Percentiles rank a stretch among this genome's conserved stretches.
These are phyloP conservation scores for Ophiobolus disseminans DNA, from an alignment of 2,329 filamentous ascomycete species.

Conservation along the genomic window DNA sequence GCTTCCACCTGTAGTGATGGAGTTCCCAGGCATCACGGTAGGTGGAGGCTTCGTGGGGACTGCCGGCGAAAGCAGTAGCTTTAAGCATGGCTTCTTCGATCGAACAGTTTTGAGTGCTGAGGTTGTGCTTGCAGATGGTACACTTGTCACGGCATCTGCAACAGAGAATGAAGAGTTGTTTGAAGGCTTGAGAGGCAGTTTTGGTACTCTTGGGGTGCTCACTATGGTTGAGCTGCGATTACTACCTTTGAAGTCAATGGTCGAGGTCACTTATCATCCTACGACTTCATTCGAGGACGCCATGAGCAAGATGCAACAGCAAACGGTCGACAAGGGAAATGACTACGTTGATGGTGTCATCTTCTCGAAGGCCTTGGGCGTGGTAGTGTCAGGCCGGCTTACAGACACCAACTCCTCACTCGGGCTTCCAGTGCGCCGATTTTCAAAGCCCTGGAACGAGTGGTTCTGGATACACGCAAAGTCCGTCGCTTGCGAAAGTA, in stretches of 20 bases:
- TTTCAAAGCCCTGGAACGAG: conserved; percentile 66
- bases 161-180: conserved; percentile 62
- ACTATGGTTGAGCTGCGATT: conserved; percentile 67
- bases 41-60: conserved; percentile 73
- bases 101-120: conserved; percentile 67
- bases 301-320: conserved; percentile 56
- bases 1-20: conserved; percentile 72
- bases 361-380: conserved; percentile 61
- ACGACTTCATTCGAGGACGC: conserved; percentile 59
- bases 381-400: conserved; percentile 67
- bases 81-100: conserved; percentile 72
- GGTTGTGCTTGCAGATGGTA: conserved; percentile 67
- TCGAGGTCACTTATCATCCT: conserved; percentile 69
- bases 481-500: conserved; percentile 12
- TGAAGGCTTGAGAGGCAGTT: conserved; percentile 63
- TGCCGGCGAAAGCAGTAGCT: conserved; percentile 71
- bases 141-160: conserved; percentile 58
- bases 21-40: conserved; percentile 73
- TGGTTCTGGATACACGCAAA: conserved; percentile 77
- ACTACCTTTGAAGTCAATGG: conserved; percentile 60
- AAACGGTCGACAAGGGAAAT: conserved; percentile 48
- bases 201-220: conserved; percentile 67
- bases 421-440: conserved; percentile 46
- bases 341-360: conserved; percentile 75
- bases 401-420: conserved; percentile 51